Evolutionary conservation across 345 rosid species (phyloP).

Genomic region (Clausena lansium): DNA sequence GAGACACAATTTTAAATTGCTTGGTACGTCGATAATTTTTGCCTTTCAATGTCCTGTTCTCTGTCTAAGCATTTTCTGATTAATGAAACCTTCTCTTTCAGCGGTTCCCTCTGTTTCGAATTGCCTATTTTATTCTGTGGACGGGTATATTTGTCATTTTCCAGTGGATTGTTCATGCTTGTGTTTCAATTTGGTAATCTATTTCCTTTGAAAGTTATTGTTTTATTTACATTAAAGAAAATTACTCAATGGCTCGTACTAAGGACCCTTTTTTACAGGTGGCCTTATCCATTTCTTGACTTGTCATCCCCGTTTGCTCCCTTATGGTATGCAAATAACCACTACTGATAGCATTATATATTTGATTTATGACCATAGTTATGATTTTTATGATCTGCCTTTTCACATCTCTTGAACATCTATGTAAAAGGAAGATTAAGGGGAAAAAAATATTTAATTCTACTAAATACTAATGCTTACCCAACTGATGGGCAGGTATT

Average conservation of each 20-base stretch:
- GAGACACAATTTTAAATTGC: conserved; percentile 69
- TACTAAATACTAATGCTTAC: background rate
- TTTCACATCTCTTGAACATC: background rate
- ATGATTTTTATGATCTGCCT: background rate
- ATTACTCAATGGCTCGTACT: conserved; percentile 8
- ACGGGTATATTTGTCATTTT: conserved; percentile 62
- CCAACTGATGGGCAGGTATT: conserved; percentile 53
- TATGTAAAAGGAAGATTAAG: background rate
- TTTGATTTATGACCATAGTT: background rate
- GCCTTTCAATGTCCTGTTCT: background rate
- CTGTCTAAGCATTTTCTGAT: background rate
- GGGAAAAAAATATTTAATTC: too few relatives aligned
- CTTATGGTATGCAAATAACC: conserved; percentile 52
- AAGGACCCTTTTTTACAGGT: conserved; percentile 48
- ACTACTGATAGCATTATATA: background rate
- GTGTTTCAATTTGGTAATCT: conserved; percentile 66
- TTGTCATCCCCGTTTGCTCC: conserved; percentile 70
- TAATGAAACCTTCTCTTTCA: conserved; percentile 31
- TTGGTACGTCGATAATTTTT: conserved; percentile 46
- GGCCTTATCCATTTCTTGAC: conserved; percentile 95
- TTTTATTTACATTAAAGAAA: background rate
- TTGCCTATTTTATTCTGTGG: conserved; percentile 75
- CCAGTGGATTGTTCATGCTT: conserved; percentile 94
- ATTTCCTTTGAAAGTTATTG: background rate
- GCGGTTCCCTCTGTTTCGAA: conserved; percentile 82